Evolutionary conservation across 345 rosid species (phyloP).

Genomic region (Gossypium thurberi): DNA sequence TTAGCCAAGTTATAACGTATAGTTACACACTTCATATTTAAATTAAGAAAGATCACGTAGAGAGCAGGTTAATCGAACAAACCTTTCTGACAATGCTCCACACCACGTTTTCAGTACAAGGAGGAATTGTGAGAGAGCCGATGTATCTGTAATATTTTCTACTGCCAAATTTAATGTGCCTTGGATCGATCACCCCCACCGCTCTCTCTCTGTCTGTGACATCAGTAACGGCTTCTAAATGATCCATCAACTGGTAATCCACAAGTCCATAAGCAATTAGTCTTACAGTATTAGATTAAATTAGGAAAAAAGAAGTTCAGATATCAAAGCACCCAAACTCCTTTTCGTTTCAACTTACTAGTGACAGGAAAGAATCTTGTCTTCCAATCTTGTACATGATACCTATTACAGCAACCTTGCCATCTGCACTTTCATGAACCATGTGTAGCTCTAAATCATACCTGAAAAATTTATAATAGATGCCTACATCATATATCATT

Average conservation of each 20-base stretch:
- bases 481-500: background rate
- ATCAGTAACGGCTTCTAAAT: conserved; percentile 30
- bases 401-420: conserved; percentile 58
- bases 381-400: conserved; percentile 60
- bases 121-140: conserved; percentile 82
- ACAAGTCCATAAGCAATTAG: background rate
- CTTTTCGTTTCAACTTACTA: conserved; percentile 25
- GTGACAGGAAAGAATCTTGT: conserved; percentile 57
- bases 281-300: background rate
- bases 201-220: conserved; percentile 19
- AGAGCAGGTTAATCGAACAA: background rate
- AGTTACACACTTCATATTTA: background rate
- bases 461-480: conserved; percentile 18
- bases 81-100: conserved; percentile 73
- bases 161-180: conserved; percentile 39
- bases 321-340: background rate
- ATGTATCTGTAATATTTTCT: conserved; percentile 63
- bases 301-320: background rate
- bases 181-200: conserved; percentile 49
- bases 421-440: conserved; percentile 68
- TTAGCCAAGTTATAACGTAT: too few species aligned
- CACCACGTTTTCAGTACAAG: conserved; percentile 63
- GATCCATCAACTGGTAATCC: conserved; percentile 32
- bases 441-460: conserved; percentile 61
- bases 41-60: background rate